Conservation (phyloP, 768 basidiomycete species). For the Tulasnella sp. region DNA sequence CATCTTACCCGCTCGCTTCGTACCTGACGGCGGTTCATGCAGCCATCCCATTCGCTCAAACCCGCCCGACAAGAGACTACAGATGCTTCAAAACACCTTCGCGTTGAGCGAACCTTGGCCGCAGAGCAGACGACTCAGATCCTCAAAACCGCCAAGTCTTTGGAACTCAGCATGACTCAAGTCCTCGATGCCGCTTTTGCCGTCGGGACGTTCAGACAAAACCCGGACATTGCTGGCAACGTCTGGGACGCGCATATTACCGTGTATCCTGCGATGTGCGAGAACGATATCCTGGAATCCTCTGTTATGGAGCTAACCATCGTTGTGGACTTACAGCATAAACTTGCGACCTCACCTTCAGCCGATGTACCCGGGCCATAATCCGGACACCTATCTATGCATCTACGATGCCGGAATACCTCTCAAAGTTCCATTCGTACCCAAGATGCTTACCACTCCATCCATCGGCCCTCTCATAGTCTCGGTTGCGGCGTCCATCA, state of each 20-base stretch:
- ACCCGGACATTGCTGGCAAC: slow-evolving; percentile 5
- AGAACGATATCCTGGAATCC: background rate
- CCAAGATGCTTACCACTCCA: slow-evolving; percentile 9
- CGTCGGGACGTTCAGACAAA: slow-evolving; percentile 16
- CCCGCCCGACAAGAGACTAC: too few species aligned
- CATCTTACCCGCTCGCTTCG: background rate
- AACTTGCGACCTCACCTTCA: slow-evolving; percentile 13
- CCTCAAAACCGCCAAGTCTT: background rate
- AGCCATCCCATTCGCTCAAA: slow-evolving; percentile 24
- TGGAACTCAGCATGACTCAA: slow-evolving; percentile 24
- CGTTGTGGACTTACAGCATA: background rate
- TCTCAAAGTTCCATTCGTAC: background rate
- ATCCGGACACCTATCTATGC: slow-evolving; percentile 14
- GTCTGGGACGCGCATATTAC: slow-evolving; percentile 10
- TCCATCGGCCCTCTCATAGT: background rate
- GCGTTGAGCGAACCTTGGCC: background rate
- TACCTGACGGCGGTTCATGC: too few species aligned
- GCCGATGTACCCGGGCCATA: slow-evolving; percentile 28
- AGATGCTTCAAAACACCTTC: background rate
- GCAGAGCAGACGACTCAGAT: background rate
- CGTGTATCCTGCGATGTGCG: slow-evolving; percentile 27
- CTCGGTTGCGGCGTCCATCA: background rate
- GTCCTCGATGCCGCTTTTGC: slow-evolving; percentile 27
- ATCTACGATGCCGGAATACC: slow-evolving; percentile 29
- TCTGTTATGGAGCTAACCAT: background rate